Evolutionary conservation across 176 grass and related monocot species (phyloP), one percentile per base, ranked within the genome.

Genomic region (Oryza officinalis): DNA sequence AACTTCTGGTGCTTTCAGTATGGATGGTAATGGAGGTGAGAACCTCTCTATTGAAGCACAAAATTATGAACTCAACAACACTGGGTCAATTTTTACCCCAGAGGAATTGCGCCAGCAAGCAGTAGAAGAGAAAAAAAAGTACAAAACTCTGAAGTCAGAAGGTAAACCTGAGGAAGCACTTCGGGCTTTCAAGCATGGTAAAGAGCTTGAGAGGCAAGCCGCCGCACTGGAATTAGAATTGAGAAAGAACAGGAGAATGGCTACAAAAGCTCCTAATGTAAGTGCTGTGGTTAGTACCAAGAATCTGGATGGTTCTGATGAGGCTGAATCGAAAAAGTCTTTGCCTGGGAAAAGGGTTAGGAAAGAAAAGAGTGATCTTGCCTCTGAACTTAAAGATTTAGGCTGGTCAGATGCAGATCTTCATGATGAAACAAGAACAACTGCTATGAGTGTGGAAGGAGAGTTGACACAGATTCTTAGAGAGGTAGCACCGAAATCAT

Each of bases 331-430:
- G 37, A 93, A 82, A 80, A 83, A 50, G 59, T 87, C 72, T 25
- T 68, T 71, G 68, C 13, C 78, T 75, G 77, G 87, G 50, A 93
- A 86, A 91, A 98, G 72, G 69, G 76, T 72, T 76, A 88, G 87
- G 75, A 88, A 87, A 74, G 89, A 89, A 83, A 98, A 90, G 65
- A 87, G 77, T 75, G 93, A 98, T 82, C 82, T 98, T 90, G 76
- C 87, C 9, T 83, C 85, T 68, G 96, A 98, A 78, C 91, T 98
- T 64, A 93, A 77, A 91, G 96, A 90, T 78, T 72, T 98, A 82
- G 96, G 96, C 40, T 98, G 96, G 96, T 90, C 88, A 78, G 96
- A 98, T 88, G 88, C 84, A 50, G 96, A 98, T 86, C 57, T 98
- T 82, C 96, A 82, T 86, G 87, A 87, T 85, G 91, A 93, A 71